Evolutionary conservation across 2,329 filamentous ascomycete species (phyloP).

Genomic region (Thelonectria olida): DNA sequence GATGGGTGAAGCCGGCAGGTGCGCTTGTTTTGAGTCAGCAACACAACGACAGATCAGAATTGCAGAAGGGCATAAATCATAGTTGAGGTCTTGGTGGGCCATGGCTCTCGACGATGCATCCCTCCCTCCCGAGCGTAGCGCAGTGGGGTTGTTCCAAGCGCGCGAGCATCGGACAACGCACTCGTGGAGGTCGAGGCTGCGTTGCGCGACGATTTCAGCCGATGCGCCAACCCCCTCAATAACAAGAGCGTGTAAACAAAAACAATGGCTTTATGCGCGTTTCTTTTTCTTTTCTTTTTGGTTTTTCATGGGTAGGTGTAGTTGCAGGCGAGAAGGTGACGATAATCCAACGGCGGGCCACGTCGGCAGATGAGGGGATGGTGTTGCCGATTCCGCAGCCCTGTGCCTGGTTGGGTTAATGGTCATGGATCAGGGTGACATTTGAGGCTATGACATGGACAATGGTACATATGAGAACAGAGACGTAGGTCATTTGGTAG

Average conservation of each 20-base stretch:
- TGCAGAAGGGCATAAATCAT: background rate
- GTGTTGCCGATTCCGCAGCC: background rate
- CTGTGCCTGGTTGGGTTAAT: conserved; percentile 12
- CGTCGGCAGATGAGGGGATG: conserved; percentile 5
- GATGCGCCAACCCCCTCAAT: conserved; percentile 11
- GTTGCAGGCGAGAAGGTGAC: background rate
- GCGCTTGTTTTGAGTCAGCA: background rate
- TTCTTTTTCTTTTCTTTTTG: background rate
- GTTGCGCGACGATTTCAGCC: background rate
- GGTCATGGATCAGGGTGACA: conserved; percentile 2
- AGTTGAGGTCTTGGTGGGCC: background rate
- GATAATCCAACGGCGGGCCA: conserved; percentile 3
- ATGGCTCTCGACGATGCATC: conserved; percentile 6
- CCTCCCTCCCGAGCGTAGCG: conserved; percentile 7
- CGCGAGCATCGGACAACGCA: conserved; percentile 15
- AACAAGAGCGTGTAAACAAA: conserved; percentile 8
- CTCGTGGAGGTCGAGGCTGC: background rate
- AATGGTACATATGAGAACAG: background rate
- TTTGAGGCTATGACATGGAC: background rate
- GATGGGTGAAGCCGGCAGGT: background rate
- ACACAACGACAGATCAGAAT: background rate
- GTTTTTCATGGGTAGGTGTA: background rate
- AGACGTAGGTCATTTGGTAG: background rate
- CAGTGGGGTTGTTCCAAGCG: conserved; percentile 6
- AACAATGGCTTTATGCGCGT: background rate